phyloP scores from a whole-genome alignment of 768 basidiomycete genomes.

The Podaxis rugospora region DNA sequence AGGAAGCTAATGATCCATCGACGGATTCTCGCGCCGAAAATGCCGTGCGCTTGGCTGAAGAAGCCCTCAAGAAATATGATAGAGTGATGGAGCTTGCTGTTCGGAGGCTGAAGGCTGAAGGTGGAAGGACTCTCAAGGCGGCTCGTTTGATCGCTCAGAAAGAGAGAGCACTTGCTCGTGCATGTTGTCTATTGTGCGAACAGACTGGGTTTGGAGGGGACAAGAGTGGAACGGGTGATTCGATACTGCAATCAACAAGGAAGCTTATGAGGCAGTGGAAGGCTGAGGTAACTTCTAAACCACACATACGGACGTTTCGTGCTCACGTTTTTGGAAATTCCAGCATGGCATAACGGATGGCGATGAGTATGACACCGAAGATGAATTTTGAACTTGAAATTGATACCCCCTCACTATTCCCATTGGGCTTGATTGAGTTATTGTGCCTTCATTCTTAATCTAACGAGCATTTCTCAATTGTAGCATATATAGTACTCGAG shows the following conservation, averaged over 20 bases:
- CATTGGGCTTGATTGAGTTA: neutral
- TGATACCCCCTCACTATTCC: neutral
- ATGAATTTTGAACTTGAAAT: constrained; percentile 2
- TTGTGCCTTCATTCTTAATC: neutral
- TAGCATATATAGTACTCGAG: constrained; percentile 18
- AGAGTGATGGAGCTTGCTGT: constrained; percentile 31
- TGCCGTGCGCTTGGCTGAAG: constrained; percentile 32
- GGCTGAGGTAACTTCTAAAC: constrained; percentile 24
- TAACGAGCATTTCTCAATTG: neutral
- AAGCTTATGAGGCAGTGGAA: constrained; percentile 37
- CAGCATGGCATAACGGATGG: constrained; percentile 16
- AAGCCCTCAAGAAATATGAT: constrained; percentile 30
- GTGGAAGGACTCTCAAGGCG: constrained; percentile 25
- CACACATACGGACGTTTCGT: neutral
- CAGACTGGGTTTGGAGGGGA: constrained; percentile 41
- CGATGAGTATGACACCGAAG: constrained; percentile 9
- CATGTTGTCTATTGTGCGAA: constrained; percentile 40
- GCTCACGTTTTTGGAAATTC: constrained; percentile 14
- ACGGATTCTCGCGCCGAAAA: constrained; percentile 36
- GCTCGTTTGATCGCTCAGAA: constrained; percentile 31
- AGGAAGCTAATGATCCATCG: constrained; percentile 38
- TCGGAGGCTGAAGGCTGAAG: constrained; percentile 35
- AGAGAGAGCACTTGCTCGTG: constrained; percentile 33
- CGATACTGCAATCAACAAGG: constrained; percentile 32
- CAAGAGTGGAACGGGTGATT: constrained; percentile 36